These are phyloP conservation scores for Olyra latifolia DNA, from an alignment of 176 grass and related monocot genomes.

Conservation along the genomic window DNA sequence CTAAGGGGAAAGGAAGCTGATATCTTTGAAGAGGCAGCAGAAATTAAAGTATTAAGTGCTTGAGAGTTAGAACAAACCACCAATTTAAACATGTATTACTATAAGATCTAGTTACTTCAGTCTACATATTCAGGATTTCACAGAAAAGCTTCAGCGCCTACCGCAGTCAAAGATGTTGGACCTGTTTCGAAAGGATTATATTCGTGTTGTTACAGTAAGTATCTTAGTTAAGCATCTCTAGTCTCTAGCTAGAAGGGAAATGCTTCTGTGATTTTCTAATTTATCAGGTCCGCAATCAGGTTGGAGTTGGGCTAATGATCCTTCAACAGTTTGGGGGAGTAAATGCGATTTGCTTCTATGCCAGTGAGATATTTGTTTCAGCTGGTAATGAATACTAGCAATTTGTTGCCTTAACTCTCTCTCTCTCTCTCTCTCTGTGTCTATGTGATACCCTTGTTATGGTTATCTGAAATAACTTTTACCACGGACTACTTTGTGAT, in stretches of 20 bases:
- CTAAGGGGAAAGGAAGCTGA: conserved; percentile 58
- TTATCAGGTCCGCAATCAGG: conserved; percentile 23
- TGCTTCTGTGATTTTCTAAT: neutral
- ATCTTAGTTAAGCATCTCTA: conserved; percentile 4
- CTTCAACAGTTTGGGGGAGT: conserved; percentile 93
- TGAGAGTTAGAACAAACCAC: neutral
- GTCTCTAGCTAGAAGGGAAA: neutral
- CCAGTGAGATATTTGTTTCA: conserved; percentile 91
- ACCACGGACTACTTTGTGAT: neutral
- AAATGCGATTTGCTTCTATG: conserved; percentile 87
- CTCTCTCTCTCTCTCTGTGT: neutral
- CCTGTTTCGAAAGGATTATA: conserved; percentile 73
- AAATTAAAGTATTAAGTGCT: conserved; percentile 59
- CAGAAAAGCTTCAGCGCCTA: conserved; percentile 49
- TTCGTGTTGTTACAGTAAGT: conserved; percentile 62
- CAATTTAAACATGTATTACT: neutral
- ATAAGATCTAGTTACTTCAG: neutral
- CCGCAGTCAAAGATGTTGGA: conserved; percentile 61
- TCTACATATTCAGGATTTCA: conserved; percentile 62
- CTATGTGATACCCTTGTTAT: neutral
- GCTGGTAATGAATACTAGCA: conserved; percentile 53
- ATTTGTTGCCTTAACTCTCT: neutral
- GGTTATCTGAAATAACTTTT: neutral
- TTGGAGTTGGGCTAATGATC: conserved; percentile 82
- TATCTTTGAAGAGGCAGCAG: conserved; percentile 61